Evolutionary conservation across 2,329 filamentous ascomycete species (phyloP).

Genomic region (Cadophora sp.): DNA sequence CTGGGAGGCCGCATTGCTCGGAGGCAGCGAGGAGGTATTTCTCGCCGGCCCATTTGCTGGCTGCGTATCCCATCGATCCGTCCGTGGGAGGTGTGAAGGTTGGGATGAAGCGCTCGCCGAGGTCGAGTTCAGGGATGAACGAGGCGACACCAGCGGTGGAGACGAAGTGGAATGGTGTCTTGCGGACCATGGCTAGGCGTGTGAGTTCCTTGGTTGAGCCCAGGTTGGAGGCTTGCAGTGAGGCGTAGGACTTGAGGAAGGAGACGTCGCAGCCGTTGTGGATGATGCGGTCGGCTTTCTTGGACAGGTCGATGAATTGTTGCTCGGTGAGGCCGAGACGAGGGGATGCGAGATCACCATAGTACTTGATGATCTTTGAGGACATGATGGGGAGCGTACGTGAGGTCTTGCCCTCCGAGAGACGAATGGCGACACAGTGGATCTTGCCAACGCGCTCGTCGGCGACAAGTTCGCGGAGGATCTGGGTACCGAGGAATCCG

Average conservation of each 20-base stretch:
- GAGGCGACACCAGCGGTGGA: constrained; percentile 38
- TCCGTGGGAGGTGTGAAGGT: constrained; percentile 21
- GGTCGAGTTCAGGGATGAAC: constrained; percentile 19
- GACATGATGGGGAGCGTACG: constrained; percentile 18
- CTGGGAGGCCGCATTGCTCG: constrained; percentile 22
- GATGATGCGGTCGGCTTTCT: constrained; percentile 54
- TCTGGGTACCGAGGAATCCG: constrained; percentile 49
- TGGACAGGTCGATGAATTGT: constrained; percentile 42
- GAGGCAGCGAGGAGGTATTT: constrained; percentile 40
- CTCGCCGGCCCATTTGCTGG: constrained; percentile 47
- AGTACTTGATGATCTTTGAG: constrained; percentile 41
- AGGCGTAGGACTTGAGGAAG: constrained; percentile 48
- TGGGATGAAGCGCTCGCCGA: constrained; percentile 22
- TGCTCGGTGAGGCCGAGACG: constrained; percentile 48
- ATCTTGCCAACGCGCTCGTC: constrained; percentile 45
- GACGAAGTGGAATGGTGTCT: constrained; percentile 48
- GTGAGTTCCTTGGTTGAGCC: constrained; percentile 46
- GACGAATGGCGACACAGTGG: constrained; percentile 53
- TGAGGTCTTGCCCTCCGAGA: constrained; percentile 4
- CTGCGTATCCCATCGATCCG: constrained; percentile 42
- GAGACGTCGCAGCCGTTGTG: constrained; percentile 56
- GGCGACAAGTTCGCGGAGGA: constrained; percentile 48
- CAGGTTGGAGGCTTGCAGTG: constrained; percentile 47
- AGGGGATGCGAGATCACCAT: constrained; percentile 47
- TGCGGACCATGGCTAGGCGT: constrained; percentile 41